Evolutionary conservation across 2,329 filamentous ascomycete genomes (phyloP).

Genomic region (Epichloe festucae): DNA sequence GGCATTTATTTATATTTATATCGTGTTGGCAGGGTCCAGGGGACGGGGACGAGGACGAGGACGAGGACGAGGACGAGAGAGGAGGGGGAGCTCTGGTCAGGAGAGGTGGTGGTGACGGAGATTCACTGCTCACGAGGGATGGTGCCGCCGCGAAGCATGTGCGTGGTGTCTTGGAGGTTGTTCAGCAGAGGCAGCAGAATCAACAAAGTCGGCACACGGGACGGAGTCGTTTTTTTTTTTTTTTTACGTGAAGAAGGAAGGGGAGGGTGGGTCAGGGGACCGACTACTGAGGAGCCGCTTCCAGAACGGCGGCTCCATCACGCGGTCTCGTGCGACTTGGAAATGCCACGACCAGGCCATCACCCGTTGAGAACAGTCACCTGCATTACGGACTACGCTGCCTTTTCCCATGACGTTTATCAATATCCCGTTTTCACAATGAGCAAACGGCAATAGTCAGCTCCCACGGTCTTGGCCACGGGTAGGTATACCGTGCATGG

Average conservation of each 20-base stretch:
- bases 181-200: not conserved
- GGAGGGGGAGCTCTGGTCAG: not conserved
- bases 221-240: not conserved
- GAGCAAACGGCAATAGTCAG: no score
- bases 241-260: not conserved
- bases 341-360: no score
- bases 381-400: no score
- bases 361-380: no score
- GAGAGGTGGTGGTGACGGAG: not conserved
- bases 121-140: constrained; percentile 4
- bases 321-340: no score
- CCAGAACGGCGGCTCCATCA: no score
- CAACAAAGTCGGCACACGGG: not conserved
- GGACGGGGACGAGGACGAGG: not conserved
- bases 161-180: not conserved
- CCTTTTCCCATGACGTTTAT: no score
- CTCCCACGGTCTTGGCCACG: no score
- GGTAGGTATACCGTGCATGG: no score
- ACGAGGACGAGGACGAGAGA: not conserved
- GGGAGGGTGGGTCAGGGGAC: constrained; percentile 2
- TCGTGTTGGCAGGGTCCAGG: not conserved
- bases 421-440: no score
- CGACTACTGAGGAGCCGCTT: no score
- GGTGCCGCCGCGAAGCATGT: not conserved
- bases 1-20: constrained; percentile 7